Base-by-base conservation (phyloP, 2,329 filamentous ascomycete species). In the Thermochaetoides dissita region DNA sequence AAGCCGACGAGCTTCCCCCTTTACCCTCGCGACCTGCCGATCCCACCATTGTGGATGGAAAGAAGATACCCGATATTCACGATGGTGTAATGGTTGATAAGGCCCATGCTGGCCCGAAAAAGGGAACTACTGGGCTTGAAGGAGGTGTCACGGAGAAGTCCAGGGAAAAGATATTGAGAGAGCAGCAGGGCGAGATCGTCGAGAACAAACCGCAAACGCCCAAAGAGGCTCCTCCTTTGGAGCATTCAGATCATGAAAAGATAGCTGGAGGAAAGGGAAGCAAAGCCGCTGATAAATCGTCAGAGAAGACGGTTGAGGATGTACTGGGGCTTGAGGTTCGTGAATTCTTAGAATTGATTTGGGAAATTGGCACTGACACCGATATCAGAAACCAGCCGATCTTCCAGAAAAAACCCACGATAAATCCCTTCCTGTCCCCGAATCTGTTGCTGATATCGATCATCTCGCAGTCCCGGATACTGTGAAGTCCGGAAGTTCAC, bases 61-160 rank as follows among this genome's bases (percentile, higher is more conserved):
- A 71, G 55, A 74, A 70, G 59, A 76, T 80, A 17, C 75, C 76
- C 29, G 67, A 76, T 49, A 67, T 65, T 46, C 79, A 80, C 51
- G 77, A 94, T 57, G 86, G 88, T 34, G 86, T 95, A 45, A 95
- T 95, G 89, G 84, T 94, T 56, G 88, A 95, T 60, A 84, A 81
- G 49, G 74, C 83, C 57, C 71, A 86, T 50, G 64, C 72, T 33
- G 72, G 75, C 34, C 85, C 88, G 5, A 88, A 87, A 57, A 74
- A 87, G 58, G 89, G 88, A 37, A 93, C 85, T 2, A 84, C 82
- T 4, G 89, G 89, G 34, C 94, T 84, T 2, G 84, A 88, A 56
- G 88, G 87, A 9, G 88, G 89, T 40, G 84, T 96, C 35, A 86
- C 81, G 28, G 83, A 88, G 58, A 94, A 93, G 62, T 78, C 79